Evolutionary conservation across 176 grass and related monocot genomes (phyloP).

Genomic region (Luzula sylvatica): DNA sequence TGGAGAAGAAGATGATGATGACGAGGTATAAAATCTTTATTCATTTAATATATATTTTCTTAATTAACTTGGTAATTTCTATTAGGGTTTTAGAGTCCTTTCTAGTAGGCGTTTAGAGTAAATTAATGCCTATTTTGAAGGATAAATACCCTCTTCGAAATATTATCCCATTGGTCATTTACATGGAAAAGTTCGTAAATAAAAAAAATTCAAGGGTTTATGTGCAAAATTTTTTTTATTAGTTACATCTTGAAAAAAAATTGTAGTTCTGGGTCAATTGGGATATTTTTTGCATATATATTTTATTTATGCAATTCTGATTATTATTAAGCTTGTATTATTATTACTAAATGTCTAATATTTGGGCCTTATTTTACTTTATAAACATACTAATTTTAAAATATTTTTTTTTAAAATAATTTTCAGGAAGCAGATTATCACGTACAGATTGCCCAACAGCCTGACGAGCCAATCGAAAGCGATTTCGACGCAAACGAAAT

Average conservation of each 20-base stretch:
- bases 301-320: not conserved
- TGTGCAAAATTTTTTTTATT: too few species aligned
- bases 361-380: not conserved
- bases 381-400: not conserved
- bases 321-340: too few species aligned
- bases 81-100: not conserved
- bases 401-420: slow-evolving; percentile 6
- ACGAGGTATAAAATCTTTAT: slow-evolving; percentile 69
- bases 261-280: not conserved
- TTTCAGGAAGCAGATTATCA: slow-evolving; percentile 76
- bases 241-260: too few species aligned
- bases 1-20: slow-evolving; percentile 59
- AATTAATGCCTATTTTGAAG: too few species aligned
- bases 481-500: slow-evolving; percentile 36
- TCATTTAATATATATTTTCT: not conserved
- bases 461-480: slow-evolving; percentile 18
- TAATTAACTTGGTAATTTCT: not conserved
- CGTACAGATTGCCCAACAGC: slow-evolving; percentile 50
- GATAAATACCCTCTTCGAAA: too few species aligned
- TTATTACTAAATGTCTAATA: not conserved
- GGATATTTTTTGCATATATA: not conserved
- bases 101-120: too few species aligned
- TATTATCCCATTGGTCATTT: too few species aligned
- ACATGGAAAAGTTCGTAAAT: too few species aligned
- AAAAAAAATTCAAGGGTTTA: too few species aligned